Base-by-base conservation (phyloP, 148 eudicot species). In the Silene conica region DNA sequence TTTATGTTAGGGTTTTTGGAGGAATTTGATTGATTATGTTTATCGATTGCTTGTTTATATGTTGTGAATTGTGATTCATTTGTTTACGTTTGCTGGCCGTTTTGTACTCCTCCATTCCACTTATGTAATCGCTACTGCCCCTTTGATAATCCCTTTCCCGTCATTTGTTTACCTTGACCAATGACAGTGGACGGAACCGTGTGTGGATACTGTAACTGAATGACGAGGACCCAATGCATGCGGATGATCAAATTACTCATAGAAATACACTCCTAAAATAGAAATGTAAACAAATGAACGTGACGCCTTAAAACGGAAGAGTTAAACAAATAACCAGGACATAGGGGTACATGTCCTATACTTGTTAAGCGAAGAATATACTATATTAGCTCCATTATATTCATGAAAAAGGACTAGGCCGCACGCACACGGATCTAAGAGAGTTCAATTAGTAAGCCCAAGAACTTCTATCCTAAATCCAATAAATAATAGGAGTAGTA, bases 1-100 rank as follows among this genome's bases (percentile, higher is more conserved):
- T 50, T 50, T 50, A 4, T 59, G 55, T 52, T 69, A 70, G 78
- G 78, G 78, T 79, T 80, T 72, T 60, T n/a, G 45, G 55, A 50
- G 55, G 0, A 63, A 21, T 52, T 67, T 6, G 8, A 59, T 73
- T 74, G 16, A 21, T 20, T 14, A n/a, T 19, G 5, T 5, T 56
- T 50, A 13, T 50, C 3, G 3, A 50, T 50, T 50, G 55, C 16
- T 50, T 50, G 16, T 50, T 50, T 50, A 12, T 50, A 50, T 50
- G 55, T 50, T 50, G 55, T 15, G 55, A 50, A 15, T 50, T 50
- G 55, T 15, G 55, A 50, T 50, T 50, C 55, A 50, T 50, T 50
- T 50, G 55, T 13, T 50, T 48, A 48, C 34, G 34, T 31, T 31
- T 31, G 34, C 34, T 31, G 3, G 34, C 34, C 34, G 34, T 31